Evolutionary conservation across 176 grass and related monocot genomes (phyloP), one percentile per base, ranked within the genome.

Genomic region (Zoysia pacifica): DNA sequence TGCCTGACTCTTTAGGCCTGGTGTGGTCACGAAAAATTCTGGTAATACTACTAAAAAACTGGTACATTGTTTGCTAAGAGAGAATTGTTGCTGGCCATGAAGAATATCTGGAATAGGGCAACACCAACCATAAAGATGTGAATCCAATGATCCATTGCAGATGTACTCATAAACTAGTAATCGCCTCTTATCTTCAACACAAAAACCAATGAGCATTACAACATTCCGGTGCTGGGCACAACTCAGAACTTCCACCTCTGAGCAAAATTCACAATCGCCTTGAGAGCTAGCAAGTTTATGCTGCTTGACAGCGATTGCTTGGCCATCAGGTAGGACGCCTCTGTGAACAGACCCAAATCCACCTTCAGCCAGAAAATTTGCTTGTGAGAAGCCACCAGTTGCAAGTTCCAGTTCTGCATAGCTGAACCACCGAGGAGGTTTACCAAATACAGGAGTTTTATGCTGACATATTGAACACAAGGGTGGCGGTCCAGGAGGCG

Each of bases 101-200:
- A 37, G 36, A 59, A 43, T 72, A 14, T 49, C 9, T 5, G 36
- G 45, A 18, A 75, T 9, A 12, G 11, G 63, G 76, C 20, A 15
- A 7, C 48, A 79, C 61, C 86, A 83, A 98, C 95, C 95, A 51
- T 98, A 98, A 47, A 98, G 88, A 87, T 94, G 95, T 2, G 95
- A 81, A 79, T 98, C 95, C 48, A 98, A 58, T 11, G 95, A 98
- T 9, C 88, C 82, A 47, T 98, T 98, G 85, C 95, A 98, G 71
- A 98, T 98, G 81, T 94, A 98, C 78, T 98, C 95, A 7, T 98
- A 98, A 60, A 98, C 95, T 41, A 98, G 83, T 82, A 98, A 73
- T 36, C 95, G 89, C 38, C 90, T 94, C 77, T 86, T 98, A 51
- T 94, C 92, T 83, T 98, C 92, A 0, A 98, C 92, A 83, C 95